Evolutionary conservation across 805 yeast genomes (phyloP).

Genomic region (Tetrapisispora fleetii): DNA sequence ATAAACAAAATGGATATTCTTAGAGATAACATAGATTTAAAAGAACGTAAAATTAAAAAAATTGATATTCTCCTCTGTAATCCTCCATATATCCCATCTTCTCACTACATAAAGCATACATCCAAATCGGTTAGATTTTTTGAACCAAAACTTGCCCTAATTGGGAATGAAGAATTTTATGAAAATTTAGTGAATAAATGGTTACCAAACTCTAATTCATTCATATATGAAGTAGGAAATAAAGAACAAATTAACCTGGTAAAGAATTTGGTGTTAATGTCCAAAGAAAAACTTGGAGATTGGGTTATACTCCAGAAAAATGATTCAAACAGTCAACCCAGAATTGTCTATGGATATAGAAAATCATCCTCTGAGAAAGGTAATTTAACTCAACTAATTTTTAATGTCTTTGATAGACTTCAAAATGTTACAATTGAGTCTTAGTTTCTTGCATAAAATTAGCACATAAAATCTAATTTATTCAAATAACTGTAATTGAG

Average conservation of each 20-base stretch:
- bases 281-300: conserved; percentile 10
- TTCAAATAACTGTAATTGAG: background rate
- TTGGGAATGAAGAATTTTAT: conserved; percentile 71
- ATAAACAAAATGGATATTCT: background rate
- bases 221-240: conserved; percentile 73
- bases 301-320: conserved; percentile 43
- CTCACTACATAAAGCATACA: conserved; percentile 31
- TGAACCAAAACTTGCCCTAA: conserved; percentile 74
- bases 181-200: conserved; percentile 41
- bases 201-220: conserved; percentile 35
- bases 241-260: conserved; percentile 43
- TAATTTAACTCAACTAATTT: conserved; percentile 1
- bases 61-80: conserved; percentile 64
- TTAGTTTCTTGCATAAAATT: background rate
- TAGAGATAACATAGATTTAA: background rate
- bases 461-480: no score
- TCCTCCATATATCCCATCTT: conserved; percentile 69
- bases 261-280: conserved; percentile 8
- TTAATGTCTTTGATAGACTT: background rate
- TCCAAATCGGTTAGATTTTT: conserved; percentile 55
- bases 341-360: conserved; percentile 62
- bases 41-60: background rate
- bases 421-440: background rate
- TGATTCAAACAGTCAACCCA: conserved; percentile 42
- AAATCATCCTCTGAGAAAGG: conserved; percentile 1